Evolutionary conservation across 129 eudicot genomes (phyloP).

Genomic region (Centrapalus pauciflorus): DNA sequence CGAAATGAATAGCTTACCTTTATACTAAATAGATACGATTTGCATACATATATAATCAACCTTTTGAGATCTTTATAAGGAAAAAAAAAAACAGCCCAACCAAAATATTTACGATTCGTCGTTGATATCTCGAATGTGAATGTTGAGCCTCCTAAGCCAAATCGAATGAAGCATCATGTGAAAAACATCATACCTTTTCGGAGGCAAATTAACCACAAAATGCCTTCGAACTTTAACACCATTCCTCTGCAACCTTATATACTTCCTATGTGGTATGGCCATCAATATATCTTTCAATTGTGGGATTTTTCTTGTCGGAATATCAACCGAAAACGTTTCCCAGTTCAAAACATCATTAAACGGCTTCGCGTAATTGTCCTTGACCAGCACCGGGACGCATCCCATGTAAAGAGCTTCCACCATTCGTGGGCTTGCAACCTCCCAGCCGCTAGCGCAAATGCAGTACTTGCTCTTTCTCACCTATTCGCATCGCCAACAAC

Average conservation of each 20-base stretch:
- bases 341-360: slow-evolving; percentile 71
- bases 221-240: slow-evolving; percentile 49
- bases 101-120: too few relatives aligned
- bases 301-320: slow-evolving; percentile 48
- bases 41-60: too few relatives aligned
- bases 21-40: too few relatives aligned
- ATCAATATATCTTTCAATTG: slow-evolving; percentile 51
- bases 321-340: slow-evolving; percentile 52
- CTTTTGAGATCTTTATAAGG: too few relatives aligned
- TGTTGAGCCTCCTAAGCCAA: slow-evolving; percentile 73
- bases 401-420: slow-evolving; percentile 75
- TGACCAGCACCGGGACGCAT: slow-evolving; percentile 70
- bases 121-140: slow-evolving; percentile 25
- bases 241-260: slow-evolving; percentile 44
- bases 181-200: slow-evolving; percentile 66
- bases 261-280: slow-evolving; percentile 39
- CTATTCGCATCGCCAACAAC: slow-evolving; percentile 34
- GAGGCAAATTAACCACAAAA: slow-evolving; percentile 64
- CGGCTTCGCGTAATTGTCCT: slow-evolving; percentile 58
- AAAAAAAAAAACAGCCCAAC: too few relatives aligned
- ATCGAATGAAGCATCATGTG: slow-evolving; percentile 80
- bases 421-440: slow-evolving; percentile 86
- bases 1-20: too few relatives aligned
- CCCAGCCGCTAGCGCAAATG: slow-evolving; percentile 85
- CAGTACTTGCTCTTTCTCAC: slow-evolving; percentile 55